Percentiles rank a stretch among this genome's conserved stretches.
Conservation (phyloP, 148 eudicot genomes). For the Vaccinium vitisidaea region DNA sequence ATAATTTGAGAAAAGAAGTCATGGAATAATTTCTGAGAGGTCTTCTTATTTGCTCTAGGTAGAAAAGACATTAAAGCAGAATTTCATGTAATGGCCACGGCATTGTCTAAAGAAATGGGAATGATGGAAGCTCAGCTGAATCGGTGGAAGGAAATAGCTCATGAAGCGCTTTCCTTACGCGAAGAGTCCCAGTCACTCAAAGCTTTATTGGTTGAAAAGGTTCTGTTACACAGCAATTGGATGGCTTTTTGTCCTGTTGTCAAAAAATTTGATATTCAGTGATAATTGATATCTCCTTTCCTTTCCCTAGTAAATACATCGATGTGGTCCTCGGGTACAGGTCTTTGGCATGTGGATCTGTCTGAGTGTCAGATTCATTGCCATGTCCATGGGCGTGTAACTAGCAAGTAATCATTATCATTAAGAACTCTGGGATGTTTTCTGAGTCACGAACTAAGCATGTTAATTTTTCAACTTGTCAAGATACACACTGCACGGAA, state of each 20-base stretch:
- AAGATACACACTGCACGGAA: background rate
- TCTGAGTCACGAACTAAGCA: background rate
- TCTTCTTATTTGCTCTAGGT: conserved; percentile 40
- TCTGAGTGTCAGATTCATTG: background rate
- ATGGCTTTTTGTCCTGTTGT: background rate
- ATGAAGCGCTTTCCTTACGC: conserved; percentile 70
- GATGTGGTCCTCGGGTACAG: background rate
- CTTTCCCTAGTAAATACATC: background rate
- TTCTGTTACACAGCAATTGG: conserved; percentile 17
- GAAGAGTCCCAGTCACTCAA: conserved; percentile 63
- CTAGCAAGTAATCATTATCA: background rate
- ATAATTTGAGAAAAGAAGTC: conserved; percentile 6
- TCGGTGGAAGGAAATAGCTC: conserved; percentile 81
- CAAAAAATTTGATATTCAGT: background rate
- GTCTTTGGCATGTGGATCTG: background rate
- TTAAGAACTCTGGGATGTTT: background rate
- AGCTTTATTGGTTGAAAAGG: conserved; percentile 63
- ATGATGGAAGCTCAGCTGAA: conserved; percentile 89
- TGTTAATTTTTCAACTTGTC: background rate
- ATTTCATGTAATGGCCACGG: conserved; percentile 80
- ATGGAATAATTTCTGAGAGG: conserved; percentile 10
- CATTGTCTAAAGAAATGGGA: conserved; percentile 83
- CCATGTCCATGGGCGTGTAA: background rate
- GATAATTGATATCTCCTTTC: background rate
- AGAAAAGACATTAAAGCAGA: conserved; percentile 82